Conservation (phyloP, 345 rosid genomes). For the Anacardium occidentale region DNA sequence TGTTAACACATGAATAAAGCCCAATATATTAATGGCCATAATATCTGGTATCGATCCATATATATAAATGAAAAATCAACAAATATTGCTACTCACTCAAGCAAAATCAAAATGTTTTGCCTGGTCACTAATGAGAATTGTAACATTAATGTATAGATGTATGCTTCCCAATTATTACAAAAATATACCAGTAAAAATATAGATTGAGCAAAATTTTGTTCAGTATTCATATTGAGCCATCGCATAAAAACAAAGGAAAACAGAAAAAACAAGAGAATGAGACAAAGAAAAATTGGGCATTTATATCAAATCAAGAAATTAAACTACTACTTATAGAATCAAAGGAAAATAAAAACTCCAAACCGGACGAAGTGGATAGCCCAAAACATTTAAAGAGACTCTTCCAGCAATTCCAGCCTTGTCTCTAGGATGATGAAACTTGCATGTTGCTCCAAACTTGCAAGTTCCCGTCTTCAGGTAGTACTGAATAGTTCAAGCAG, state of each 20-base stretch:
- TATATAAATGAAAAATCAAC: background rate
- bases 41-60: background rate
- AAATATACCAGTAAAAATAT: background rate
- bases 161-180: background rate
- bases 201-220: background rate
- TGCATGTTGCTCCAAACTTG: conserved; percentile 99
- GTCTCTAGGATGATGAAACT: conserved; percentile 96
- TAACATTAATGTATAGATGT: background rate
- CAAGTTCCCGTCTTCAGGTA: conserved; percentile 98
- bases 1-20: background rate
- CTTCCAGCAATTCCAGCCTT: conserved; percentile 93
- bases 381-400: conserved; percentile 83
- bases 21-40: background rate
- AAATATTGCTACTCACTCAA: background rate
- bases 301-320: background rate
- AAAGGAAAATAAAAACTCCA: conserved; percentile 25
- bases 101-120: background rate
- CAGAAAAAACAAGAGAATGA: conserved; percentile 7
- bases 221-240: background rate
- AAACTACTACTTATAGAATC: background rate
- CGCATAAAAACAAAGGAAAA: background rate
- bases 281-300: background rate
- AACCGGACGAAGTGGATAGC: conserved; percentile 94
- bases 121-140: background rate
- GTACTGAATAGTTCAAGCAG: conserved; percentile 53